phyloP scores from a whole-genome alignment of 2,329 filamentous ascomycete species.

The Periconia sp. region DNA sequence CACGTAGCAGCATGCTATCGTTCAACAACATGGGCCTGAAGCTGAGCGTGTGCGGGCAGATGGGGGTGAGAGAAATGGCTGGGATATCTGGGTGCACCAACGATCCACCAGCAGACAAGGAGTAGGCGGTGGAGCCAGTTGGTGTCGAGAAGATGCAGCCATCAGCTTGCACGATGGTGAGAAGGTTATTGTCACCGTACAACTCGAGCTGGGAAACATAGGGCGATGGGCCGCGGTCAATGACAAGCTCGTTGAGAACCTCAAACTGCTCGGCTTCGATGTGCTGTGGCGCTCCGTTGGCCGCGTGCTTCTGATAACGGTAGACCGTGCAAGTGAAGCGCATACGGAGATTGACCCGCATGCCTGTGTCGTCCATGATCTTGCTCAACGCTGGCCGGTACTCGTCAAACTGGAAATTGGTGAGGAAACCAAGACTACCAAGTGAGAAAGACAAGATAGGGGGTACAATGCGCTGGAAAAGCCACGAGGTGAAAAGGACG shows the following conservation, averaged over 20 bases:
- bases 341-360: slow-evolving; percentile 98
- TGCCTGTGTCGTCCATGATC: slow-evolving; percentile 91
- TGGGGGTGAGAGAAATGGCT: slow-evolving; percentile 92
- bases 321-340: slow-evolving; percentile 98
- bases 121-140: slow-evolving; percentile 89
- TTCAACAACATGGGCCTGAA: slow-evolving; percentile 98
- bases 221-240: slow-evolving; percentile 92
- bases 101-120: slow-evolving; percentile 90
- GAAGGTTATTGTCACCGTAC: slow-evolving; percentile 90
- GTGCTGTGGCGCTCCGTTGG: slow-evolving; percentile 58
- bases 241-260: slow-evolving; percentile 97
- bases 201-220: slow-evolving; percentile 97
- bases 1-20: slow-evolving; percentile 88
- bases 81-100: slow-evolving; percentile 97
- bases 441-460: slow-evolving; percentile 83
- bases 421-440: slow-evolving; percentile 84
- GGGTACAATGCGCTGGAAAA: slow-evolving; percentile 87
- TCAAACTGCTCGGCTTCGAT: slow-evolving; percentile 96
- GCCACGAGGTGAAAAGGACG: slow-evolving; percentile 84
- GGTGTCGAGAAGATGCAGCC: slow-evolving; percentile 98
- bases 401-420: slow-evolving; percentile 81
- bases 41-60: slow-evolving; percentile 94
- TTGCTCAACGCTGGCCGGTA: slow-evolving; percentile 86
- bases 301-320: slow-evolving; percentile 57
- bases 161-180: slow-evolving; percentile 95